These are phyloP conservation scores for Didymella exigua DNA, from an alignment of 2,329 filamentous ascomycete genomes.

Conservation along the genomic window DNA sequence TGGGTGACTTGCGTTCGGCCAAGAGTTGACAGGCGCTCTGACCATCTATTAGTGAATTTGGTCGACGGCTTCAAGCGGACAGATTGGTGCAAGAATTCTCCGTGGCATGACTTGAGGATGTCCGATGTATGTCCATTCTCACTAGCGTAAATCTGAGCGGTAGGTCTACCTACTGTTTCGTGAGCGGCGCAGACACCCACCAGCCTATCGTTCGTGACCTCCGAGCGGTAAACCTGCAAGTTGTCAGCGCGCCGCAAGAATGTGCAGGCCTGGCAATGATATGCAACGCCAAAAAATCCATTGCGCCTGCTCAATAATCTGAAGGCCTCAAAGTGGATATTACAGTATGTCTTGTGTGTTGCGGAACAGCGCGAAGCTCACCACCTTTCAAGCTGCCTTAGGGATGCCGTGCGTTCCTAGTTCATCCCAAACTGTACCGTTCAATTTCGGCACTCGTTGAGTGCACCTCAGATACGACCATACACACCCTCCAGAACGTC, in stretches of 20 bases:
- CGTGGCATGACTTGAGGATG: constrained; percentile 6
- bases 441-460: constrained; percentile 10
- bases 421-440: constrained; percentile 1
- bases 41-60: constrained; percentile 2
- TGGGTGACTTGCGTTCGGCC: constrained; percentile 12
- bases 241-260: constrained; percentile 12
- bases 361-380: constrained; percentile 8
- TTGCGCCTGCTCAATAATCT: background rate
- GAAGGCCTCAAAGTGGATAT: constrained; percentile 7
- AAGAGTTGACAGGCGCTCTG: constrained; percentile 12
- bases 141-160: constrained; percentile 10
- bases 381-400: constrained; percentile 15
- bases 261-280: constrained; percentile 14
- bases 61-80: background rate
- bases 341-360: constrained; percentile 6
- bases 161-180: constrained; percentile 3
- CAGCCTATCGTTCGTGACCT: constrained; percentile 3
- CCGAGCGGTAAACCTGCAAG: constrained; percentile 8
- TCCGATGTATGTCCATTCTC: constrained; percentile 1
- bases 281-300: constrained; percentile 11
- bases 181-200: constrained; percentile 5
- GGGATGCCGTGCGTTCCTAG: constrained; percentile 11
- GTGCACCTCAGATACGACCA: constrained; percentile 1
- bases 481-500: constrained; percentile 8
- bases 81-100: constrained; percentile 20